Evolutionary conservation across 331 rosid genomes (phyloP).

Genomic region (Cucumis variabilis): DNA sequence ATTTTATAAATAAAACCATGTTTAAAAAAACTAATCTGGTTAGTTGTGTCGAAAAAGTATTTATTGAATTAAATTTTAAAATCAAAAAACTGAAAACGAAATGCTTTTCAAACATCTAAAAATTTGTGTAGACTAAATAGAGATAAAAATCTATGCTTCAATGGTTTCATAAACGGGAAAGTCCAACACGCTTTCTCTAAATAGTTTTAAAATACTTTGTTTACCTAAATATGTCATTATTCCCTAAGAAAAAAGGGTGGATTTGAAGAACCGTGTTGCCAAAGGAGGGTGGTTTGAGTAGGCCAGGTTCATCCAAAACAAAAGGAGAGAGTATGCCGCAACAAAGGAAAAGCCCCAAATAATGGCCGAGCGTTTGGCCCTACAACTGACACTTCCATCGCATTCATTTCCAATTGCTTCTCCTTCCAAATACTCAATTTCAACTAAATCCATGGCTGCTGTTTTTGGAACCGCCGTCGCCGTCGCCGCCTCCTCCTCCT

Average conservation of each 20-base stretch:
- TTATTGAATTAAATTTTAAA: no score
- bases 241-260: not conserved
- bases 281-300: not conserved
- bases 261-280: not conserved
- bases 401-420: slow-evolving; percentile 19
- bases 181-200: not conserved
- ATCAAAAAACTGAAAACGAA: no score
- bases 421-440: not conserved
- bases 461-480: slow-evolving; percentile 38
- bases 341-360: not conserved
- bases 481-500: slow-evolving; percentile 42
- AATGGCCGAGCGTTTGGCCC: slow-evolving; percentile 29
- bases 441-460: slow-evolving; percentile 60
- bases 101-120: no score
- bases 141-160: no score
- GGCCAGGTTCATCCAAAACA: not conserved
- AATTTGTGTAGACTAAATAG: no score
- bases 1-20: no score
- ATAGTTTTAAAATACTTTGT: not conserved
- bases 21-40: no score
- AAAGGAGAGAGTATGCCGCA: slow-evolving; percentile 1
- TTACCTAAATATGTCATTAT: not conserved
- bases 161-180: no score
- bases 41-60: no score
- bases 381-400: slow-evolving; percentile 27